Evolutionary conservation across 1,284 basidiomycete species (phyloP).

Genomic region (Trichosporon ovoides): DNA sequence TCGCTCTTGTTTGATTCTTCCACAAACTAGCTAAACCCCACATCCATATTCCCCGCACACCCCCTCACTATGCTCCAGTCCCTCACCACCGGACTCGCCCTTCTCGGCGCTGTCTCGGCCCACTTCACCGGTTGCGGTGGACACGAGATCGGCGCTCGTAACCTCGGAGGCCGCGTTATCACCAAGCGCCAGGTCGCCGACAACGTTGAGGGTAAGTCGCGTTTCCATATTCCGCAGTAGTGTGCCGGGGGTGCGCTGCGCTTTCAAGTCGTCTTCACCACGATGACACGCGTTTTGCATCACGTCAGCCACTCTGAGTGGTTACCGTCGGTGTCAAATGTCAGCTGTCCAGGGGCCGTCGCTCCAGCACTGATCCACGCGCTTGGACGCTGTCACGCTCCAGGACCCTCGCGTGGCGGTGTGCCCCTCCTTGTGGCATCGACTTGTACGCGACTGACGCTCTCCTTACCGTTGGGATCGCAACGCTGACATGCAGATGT

Average conservation of each 20-base stretch:
- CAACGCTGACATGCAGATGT: conserved; percentile 8
- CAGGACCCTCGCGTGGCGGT: too few relatives aligned
- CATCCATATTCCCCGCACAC: not conserved
- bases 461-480: too few relatives aligned
- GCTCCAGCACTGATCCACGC: too few relatives aligned
- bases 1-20: not conserved
- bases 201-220: conserved; percentile 2
- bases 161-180: not conserved
- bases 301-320: too few relatives aligned
- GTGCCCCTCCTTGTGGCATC: too few relatives aligned
- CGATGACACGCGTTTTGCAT: too few relatives aligned
- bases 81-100: not conserved
- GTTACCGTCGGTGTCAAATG: too few relatives aligned
- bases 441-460: too few relatives aligned
- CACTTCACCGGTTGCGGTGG: conserved; percentile 14
- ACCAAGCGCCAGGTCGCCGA: conserved; percentile 10
- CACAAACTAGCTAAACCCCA: not conserved
- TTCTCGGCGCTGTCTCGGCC: conserved; percentile 9
- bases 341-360: too few relatives aligned
- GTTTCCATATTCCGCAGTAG: not conserved
- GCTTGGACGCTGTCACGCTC: too few relatives aligned
- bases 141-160: conserved; percentile 13
- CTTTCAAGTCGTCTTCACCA: too few relatives aligned
- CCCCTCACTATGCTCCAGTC: conserved; percentile 4
- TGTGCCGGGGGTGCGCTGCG: too few relatives aligned